Evolutionary conservation across 176 grass and related monocot species (phyloP), one percentile per base, ranked within the genome.

Genomic region (Carex parvula): DNA sequence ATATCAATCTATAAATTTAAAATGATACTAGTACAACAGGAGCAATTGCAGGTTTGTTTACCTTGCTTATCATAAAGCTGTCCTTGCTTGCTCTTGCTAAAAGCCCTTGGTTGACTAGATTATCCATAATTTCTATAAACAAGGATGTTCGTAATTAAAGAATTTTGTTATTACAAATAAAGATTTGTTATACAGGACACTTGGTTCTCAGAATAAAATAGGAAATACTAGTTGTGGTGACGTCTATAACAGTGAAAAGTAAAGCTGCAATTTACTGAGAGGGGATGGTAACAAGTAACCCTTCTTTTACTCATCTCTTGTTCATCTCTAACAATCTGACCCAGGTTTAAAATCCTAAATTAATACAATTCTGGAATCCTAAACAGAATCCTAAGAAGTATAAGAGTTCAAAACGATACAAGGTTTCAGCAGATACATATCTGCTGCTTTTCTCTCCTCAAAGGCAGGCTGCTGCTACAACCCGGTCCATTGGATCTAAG

Each of bases 81-180:
- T 95, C 93, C 71, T 98, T 93, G 84, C 83, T 73, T 89, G 83
- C 77, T 86, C 85, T 90, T 70, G 91, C 86, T 78, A 98, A 53
- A 75, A 95, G 12, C 26, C 89, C 93, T 84, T 92, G 90, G 88
- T 88, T 92, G 65, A 95, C 77, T 90, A 98, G 85, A 80, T 85
- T 95, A 85, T 89, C 88, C 84, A 98, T 70, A 87, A 98, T 91
- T 89, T 93, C 96, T 98, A 84, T 57, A 84, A 88, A 79, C 21
- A 8, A 12, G 78, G 12, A 21, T 70, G 87, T 85, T 69, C 18
- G 33, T 68, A 67, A 59, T 80, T 39, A 60, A 42, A 33, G 5
- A 58, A 64, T 60, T 15, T 8, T 33, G 33, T 32, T 17, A 57
- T 77, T 14, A 57, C 14, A 18, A 57, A 56, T 77, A 10, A 33